Evolutionary conservation across 768 basidiomycete species (phyloP).

Genomic region (Tylopilus sp.): DNA sequence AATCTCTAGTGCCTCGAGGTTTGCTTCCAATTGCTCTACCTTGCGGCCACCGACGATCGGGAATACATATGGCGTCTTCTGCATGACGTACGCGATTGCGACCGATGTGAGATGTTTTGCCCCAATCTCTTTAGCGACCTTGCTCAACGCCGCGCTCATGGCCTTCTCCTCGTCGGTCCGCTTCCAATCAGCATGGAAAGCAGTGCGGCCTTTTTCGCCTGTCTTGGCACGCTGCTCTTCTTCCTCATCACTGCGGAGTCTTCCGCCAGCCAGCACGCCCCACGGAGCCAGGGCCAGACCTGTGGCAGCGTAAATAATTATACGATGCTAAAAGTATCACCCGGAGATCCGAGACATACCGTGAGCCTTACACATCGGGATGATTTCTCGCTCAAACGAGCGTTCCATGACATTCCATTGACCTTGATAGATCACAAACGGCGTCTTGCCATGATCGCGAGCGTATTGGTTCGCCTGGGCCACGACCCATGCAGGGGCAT

Average conservation of each 20-base stretch:
- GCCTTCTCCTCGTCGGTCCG: slow-evolving; percentile 33
- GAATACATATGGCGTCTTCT: slow-evolving; percentile 45
- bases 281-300: slow-evolving; percentile 39
- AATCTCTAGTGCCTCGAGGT: slow-evolving; percentile 42
- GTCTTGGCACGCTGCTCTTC: slow-evolving; percentile 24
- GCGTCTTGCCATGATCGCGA: slow-evolving; percentile 38
- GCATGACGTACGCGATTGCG: slow-evolving; percentile 44
- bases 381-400: slow-evolving; percentile 44
- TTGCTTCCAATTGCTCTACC: slow-evolving; percentile 40
- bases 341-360: slow-evolving; percentile 3
- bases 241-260: slow-evolving; percentile 31
- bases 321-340: not conserved
- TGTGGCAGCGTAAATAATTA: not conserved
- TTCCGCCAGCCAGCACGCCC: slow-evolving; percentile 31
- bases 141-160: slow-evolving; percentile 34
- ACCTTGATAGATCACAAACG: slow-evolving; percentile 46
- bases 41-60: slow-evolving; percentile 44
- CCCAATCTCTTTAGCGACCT: slow-evolving; percentile 39
- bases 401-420: slow-evolving; percentile 32
- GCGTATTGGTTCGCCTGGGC: slow-evolving; percentile 42
- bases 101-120: slow-evolving; percentile 34
- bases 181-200: slow-evolving; percentile 26
- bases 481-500: slow-evolving; percentile 41
- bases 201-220: slow-evolving; percentile 39
- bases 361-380: slow-evolving; percentile 32